Evolutionary conservation across 2,329 filamentous ascomycete species (phyloP).

Genomic region (Alternaria alternata): DNA sequence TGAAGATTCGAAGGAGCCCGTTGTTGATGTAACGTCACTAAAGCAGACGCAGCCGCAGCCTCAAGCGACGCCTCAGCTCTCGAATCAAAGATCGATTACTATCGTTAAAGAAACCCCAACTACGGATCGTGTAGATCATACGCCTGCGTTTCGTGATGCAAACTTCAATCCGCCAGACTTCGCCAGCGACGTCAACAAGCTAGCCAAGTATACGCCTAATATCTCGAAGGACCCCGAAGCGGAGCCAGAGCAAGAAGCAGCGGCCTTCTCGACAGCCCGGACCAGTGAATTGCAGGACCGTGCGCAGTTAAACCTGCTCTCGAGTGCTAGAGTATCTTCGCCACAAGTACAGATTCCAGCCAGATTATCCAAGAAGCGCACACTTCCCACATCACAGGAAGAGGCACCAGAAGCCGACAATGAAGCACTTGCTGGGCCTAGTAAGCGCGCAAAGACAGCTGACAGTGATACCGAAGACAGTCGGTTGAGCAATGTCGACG

Average conservation of each 20-base stretch:
- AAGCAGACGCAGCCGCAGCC: conserved; percentile 22
- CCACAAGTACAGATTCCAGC: conserved; percentile 18
- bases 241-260: conserved; percentile 3
- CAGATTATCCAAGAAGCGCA: conserved; percentile 22
- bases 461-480: conserved; percentile 19
- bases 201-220: conserved; percentile 4
- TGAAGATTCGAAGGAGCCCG: conserved; percentile 28
- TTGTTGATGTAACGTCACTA: conserved; percentile 27
- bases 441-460: conserved; percentile 29
- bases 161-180: conserved; percentile 6
- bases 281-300: conserved; percentile 23
- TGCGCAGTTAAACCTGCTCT: neutral
- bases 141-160: neutral
- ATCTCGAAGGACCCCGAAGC: neutral
- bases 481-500: conserved; percentile 15
- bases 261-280: conserved; percentile 27
- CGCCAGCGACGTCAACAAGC: neutral
- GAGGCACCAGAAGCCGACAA: conserved; percentile 3
- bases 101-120: conserved; percentile 47
- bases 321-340: conserved; percentile 5
- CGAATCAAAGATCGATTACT: conserved; percentile 30
- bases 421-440: conserved; percentile 4
- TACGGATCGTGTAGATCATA: conserved; percentile 21
- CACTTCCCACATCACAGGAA: conserved; percentile 7
- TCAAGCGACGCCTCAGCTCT: conserved; percentile 34